Evolutionary conservation across 2,329 filamentous ascomycete species (phyloP).

Genomic region (Tolypocladium nubicola): DNA sequence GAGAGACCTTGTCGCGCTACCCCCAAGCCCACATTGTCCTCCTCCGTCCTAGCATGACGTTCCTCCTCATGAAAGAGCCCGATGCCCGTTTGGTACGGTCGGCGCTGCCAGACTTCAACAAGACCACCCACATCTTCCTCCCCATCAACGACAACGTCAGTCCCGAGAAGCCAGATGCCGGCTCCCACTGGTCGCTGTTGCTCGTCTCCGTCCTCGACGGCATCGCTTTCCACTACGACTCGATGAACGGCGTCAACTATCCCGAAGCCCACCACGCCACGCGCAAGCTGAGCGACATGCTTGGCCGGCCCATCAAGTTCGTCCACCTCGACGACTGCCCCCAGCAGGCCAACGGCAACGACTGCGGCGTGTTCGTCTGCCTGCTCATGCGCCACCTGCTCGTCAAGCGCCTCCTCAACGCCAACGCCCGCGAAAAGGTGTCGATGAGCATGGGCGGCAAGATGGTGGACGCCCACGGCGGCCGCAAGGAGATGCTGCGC

Average conservation of each 20-base stretch:
- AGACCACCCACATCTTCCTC: slow-evolving; percentile 85
- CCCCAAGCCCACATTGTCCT: slow-evolving; percentile 81
- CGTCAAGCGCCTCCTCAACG: slow-evolving; percentile 68
- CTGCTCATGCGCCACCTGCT: slow-evolving; percentile 91
- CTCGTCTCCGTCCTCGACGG: slow-evolving; percentile 82
- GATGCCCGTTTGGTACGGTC: slow-evolving; percentile 45
- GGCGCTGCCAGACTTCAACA: slow-evolving; percentile 70
- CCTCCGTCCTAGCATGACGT: slow-evolving; percentile 85
- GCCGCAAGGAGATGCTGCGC: slow-evolving; percentile 80
- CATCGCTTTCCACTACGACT: slow-evolving; percentile 95
- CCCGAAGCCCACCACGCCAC: slow-evolving; percentile 61
- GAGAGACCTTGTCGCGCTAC: slow-evolving; percentile 70
- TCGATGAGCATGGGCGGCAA: slow-evolving; percentile 89
- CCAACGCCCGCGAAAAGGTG: slow-evolving; percentile 74
- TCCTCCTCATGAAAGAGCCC: slow-evolving; percentile 71
- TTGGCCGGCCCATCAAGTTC: slow-evolving; percentile 60
- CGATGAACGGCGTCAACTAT: slow-evolving; percentile 64
- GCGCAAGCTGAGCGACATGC: slow-evolving; percentile 56
- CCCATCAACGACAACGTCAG: slow-evolving; percentile 86
- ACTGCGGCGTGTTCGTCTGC: slow-evolving; percentile 95
- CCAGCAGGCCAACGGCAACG: slow-evolving; percentile 83
- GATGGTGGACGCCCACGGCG: slow-evolving; percentile 68
- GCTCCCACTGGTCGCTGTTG: slow-evolving; percentile 89
- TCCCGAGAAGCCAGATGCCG: slow-evolving; percentile 69
- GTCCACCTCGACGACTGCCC: slow-evolving; percentile 77